Evolutionary conservation across 139 green algal species (phyloP).

Genomic region (Coccomyxa sp.): DNA sequence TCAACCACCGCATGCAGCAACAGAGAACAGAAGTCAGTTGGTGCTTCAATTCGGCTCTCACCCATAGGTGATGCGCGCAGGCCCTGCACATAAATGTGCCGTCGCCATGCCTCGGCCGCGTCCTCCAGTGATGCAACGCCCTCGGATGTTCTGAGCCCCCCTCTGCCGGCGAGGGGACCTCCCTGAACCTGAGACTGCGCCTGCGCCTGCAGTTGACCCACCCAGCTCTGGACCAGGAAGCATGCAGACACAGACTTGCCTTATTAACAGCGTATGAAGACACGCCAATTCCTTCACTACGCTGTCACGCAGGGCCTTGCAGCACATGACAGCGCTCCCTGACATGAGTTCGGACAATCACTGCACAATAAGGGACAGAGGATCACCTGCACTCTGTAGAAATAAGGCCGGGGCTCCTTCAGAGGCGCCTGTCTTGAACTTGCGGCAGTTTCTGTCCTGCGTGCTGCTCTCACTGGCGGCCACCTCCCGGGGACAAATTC

Average conservation of each 20-base stretch:
- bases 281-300: not conserved
- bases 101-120: conserved; percentile 17
- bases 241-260: not conserved
- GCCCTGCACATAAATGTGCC: conserved; percentile 31
- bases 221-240: not conserved
- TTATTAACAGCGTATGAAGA: not conserved
- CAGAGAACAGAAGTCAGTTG: no score
- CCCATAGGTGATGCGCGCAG: conserved; percentile 19
- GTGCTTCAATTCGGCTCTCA: not conserved
- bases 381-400: conserved; percentile 27
- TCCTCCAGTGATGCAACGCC: conserved; percentile 1
- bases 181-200: not conserved
- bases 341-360: no score
- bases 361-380: no score
- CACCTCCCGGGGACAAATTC: not conserved
- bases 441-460: not conserved
- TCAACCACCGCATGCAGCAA: no score
- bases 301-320: not conserved
- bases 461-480: not conserved
- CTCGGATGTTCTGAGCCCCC: not conserved
- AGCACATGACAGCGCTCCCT: no score
- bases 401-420: conserved; percentile 32
- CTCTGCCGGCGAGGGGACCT: not conserved
- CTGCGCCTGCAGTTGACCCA: not conserved
- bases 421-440: not conserved